Evolutionary conservation across 768 basidiomycete species (phyloP).

Genomic region (Daedalea quercina): DNA sequence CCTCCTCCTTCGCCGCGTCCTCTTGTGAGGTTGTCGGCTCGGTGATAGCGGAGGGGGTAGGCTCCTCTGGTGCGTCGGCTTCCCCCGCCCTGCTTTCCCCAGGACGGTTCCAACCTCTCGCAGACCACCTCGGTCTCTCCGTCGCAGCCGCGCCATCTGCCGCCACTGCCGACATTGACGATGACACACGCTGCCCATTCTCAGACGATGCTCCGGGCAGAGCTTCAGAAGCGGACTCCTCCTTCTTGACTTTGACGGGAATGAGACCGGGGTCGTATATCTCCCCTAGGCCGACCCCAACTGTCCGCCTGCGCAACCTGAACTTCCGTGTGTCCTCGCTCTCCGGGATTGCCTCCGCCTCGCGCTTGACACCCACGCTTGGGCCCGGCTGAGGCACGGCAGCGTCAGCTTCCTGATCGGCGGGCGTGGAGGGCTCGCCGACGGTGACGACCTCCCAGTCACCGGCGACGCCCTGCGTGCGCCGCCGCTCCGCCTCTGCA

Average conservation of each 20-base stretch:
- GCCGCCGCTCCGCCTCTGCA: slow-evolving; percentile 54
- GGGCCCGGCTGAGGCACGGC: slow-evolving; percentile 14
- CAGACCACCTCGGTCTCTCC: slow-evolving; percentile 19
- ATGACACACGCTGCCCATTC: background rate
- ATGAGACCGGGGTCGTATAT: slow-evolving; percentile 77
- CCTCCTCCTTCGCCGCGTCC: no score
- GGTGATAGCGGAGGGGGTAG: background rate
- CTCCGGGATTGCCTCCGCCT: slow-evolving; percentile 27
- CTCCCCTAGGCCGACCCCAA: slow-evolving; percentile 59
- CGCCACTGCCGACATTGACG: background rate
- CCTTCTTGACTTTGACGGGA: slow-evolving; percentile 58
- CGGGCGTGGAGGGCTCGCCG: slow-evolving; percentile 19
- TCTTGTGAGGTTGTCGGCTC: no score
- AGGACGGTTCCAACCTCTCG: slow-evolving; percentile 22
- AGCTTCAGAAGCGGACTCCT: slow-evolving; percentile 26
- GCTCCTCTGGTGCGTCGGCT: background rate
- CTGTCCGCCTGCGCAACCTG: slow-evolving; percentile 62
- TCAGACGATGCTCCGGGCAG: background rate
- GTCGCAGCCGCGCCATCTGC: background rate
- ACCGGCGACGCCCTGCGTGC: slow-evolving; percentile 65
- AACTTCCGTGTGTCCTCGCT: slow-evolving; percentile 50
- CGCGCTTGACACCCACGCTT: slow-evolving; percentile 17
- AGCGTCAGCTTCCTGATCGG: slow-evolving; percentile 1
- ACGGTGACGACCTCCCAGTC: slow-evolving; percentile 65
- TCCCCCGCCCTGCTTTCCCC: slow-evolving; percentile 4